phyloP scores from a whole-genome alignment of 768 basidiomycete species.

The Mycena leptocephala region DNA sequence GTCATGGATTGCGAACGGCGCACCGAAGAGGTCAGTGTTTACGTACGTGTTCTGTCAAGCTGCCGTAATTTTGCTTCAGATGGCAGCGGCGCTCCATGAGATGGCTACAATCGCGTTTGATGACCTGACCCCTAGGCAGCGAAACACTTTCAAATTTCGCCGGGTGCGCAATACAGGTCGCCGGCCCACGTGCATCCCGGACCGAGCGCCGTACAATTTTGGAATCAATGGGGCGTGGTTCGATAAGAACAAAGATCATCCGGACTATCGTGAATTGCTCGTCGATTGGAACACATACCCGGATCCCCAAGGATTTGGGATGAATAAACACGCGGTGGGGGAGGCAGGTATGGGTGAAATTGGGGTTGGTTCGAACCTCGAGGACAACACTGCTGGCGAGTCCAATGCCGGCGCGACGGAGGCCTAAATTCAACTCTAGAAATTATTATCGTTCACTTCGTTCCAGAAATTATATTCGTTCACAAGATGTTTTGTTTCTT shows the following conservation, averaged over 20 bases:
- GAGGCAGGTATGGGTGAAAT: no score
- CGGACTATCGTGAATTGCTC: background rate
- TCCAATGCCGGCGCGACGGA: no score
- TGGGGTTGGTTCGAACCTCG: no score
- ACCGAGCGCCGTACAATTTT: slow-evolving; percentile 5
- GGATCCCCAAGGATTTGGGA: background rate
- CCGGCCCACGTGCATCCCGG: background rate
- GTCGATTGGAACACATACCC: background rate
- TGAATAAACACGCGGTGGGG: no score
- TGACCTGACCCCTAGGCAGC: background rate
- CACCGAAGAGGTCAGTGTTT: background rate
- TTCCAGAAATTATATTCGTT: no score
- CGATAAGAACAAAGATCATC: background rate
- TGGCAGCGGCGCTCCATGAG: background rate
- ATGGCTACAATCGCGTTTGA: background rate
- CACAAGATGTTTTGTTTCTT: no score
- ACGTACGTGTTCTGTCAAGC: background rate
- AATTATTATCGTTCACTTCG: no score
- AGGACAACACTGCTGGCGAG: no score
- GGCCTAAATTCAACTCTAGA: no score
- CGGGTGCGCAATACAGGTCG: background rate
- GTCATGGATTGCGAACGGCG: background rate
- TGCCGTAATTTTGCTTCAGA: background rate
- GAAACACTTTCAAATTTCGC: background rate
- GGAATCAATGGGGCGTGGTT: background rate